phyloP scores from a whole-genome alignment of 169 alveolate species.

The Plasmodium vivax region DNA sequence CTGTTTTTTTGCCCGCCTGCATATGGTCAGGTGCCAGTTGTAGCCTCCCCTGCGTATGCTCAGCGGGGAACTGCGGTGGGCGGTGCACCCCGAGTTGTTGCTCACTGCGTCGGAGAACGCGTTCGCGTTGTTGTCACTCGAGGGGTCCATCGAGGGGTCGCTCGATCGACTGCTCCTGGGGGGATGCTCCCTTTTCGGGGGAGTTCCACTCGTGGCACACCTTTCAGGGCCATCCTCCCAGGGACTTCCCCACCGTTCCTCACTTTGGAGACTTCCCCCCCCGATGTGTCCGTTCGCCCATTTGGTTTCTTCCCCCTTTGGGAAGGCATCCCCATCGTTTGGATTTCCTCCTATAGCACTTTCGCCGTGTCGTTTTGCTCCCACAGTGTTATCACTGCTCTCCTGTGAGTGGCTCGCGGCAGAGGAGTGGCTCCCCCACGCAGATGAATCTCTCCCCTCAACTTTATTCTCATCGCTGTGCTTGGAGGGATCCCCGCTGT shows the following conservation, averaged over 20 bases:
- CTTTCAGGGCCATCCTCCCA: neutral
- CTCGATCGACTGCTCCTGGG: neutral
- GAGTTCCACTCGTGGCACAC: neutral
- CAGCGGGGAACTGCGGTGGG: neutral
- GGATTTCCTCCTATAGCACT: neutral
- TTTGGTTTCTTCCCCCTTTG: neutral
- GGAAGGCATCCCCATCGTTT: neutral
- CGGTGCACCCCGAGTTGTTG: constrained; percentile 5
- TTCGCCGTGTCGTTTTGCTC: neutral
- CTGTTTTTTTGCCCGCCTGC: neutral
- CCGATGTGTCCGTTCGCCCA: neutral
- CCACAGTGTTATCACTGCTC: neutral
- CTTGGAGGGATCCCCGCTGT: neutral
- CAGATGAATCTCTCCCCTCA: neutral
- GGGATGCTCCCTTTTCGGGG: neutral
- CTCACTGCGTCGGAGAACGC: constrained; percentile 30
- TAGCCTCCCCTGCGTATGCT: neutral
- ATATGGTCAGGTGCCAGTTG: constrained; percentile 54
- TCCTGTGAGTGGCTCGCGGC: neutral
- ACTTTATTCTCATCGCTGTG: neutral
- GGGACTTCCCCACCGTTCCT: neutral
- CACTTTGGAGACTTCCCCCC: neutral
- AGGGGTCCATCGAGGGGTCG: neutral
- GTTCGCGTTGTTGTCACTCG: neutral
- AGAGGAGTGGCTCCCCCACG: neutral